These are phyloP conservation scores for Cotoneaster glaucophyllus DNA, from an alignment of 306 rosid genomes.

Conservation along the genomic window DNA sequence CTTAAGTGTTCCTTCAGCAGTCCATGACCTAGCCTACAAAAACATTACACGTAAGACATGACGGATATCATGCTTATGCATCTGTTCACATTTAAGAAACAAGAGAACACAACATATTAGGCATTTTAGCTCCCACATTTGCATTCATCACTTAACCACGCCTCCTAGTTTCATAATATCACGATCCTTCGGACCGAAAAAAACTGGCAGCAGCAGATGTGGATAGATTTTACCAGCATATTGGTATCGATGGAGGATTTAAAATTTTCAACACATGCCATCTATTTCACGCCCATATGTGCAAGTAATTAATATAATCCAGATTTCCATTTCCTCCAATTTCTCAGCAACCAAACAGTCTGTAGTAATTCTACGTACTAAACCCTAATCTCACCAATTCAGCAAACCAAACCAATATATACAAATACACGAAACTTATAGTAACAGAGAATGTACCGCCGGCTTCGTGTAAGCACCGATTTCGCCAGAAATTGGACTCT, in stretches of 20 bases:
- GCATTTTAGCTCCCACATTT: background rate
- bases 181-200: background rate
- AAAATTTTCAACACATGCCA: background rate
- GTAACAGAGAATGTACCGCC: constrained; percentile 43
- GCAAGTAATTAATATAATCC: background rate
- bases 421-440: background rate
- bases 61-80: background rate
- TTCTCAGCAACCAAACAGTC: constrained; percentile 16
- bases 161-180: background rate
- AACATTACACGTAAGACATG: constrained; percentile 21
- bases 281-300: background rate
- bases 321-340: constrained; percentile 2
- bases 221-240: background rate
- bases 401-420: background rate
- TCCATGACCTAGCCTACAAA: constrained; percentile 85
- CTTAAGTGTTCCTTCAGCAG: constrained; percentile 72
- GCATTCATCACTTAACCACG: background rate
- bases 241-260: background rate
- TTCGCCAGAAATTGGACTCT: constrained; percentile 49
- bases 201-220: background rate
- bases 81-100: background rate
- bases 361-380: background rate
- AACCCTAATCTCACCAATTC: background rate
- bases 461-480: constrained; percentile 68
- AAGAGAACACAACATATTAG: constrained; percentile 1